Conservation (phyloP, 371 early-diverging fungal genomes). For the Mucor indicus region DNA sequence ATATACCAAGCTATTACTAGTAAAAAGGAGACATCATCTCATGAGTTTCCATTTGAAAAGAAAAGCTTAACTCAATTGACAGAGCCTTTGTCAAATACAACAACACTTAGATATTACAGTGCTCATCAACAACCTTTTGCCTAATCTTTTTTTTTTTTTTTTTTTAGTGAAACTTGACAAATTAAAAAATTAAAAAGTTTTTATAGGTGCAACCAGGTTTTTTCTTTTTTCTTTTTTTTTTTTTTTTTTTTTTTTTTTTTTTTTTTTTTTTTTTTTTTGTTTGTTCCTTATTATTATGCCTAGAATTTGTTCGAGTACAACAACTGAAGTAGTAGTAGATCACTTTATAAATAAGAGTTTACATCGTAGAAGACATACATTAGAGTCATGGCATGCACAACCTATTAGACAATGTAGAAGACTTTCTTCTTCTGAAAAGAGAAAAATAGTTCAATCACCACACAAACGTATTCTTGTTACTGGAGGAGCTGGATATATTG, state of each 20-base stretch:
- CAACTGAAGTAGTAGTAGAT: no score
- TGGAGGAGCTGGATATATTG: slow-evolving; percentile 91
- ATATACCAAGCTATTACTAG: no score
- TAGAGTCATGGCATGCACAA: slow-evolving; percentile 22
- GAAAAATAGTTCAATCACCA: slow-evolving; percentile 16
- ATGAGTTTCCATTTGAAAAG: no score
- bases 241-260: no score
- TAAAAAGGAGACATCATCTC: no score
- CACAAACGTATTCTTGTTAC: slow-evolving; percentile 71
- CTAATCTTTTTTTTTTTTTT: background rate
- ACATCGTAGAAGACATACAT: slow-evolving; percentile 18
- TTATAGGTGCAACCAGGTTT: no score
- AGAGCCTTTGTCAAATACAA: slow-evolving; percentile 10
- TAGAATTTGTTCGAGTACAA: no score
- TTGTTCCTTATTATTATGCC: no score
- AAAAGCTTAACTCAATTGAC: slow-evolving; percentile 32
- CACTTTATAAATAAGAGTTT: background rate
- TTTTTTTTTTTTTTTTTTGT: no score
- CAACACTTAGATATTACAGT: slow-evolving; percentile 9
- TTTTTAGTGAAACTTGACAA: background rate
- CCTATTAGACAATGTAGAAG: slow-evolving; percentile 9
- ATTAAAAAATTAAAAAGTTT: background rate
- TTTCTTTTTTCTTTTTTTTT: no score
- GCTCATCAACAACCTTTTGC: slow-evolving; percentile 9
- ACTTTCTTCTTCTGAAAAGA: slow-evolving; percentile 10